Evolutionary conservation across 345 rosid genomes (phyloP), one percentile per base, ranked within the genome.

Genomic region (Theobroma cacao): DNA sequence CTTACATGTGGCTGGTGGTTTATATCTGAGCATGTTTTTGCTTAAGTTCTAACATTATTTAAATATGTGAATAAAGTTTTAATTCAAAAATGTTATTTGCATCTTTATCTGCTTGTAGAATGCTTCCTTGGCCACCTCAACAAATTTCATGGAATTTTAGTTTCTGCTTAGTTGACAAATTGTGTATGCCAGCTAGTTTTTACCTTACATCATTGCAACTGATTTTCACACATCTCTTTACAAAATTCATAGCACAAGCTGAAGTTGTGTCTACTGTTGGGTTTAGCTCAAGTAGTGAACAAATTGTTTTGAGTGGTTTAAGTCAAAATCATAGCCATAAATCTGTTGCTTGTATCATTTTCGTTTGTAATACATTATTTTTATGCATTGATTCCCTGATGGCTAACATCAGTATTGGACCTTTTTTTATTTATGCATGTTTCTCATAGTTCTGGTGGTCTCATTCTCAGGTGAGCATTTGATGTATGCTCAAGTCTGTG

Each of bases 381-480:
- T 45, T 41, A 24, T 74, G 40, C 36, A 59, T 63, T 43, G 68
- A 63, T 75, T 75, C 72, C 58, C 50, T 36, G 34, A 56, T 73
- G 33, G 50, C 76, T 56, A 40, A 22, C 22, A 73, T 74, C 50
- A 13, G 14, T 56, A 36, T 73, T 56, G 50, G 55, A 36, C 34
- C 26, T 24, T 31, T 72, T 30, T 0, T 18, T 34, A 14, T 70
- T 34, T 48, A 30, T 50, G 18, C 75, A 18, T 50, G 45, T 50
- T 71, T 71, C 30, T 4, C 28, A 52, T 71, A 20, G 50, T 71
- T 71, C 56, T 52, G 22, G 45, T 52, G 17, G n/a, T 68, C 74
- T 45, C 45, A 17, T 28, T 47, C 36, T 69, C 14, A 45, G 38
- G 31, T 47, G 15, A 47, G 55, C 15, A 14, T 15, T n/a, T 69